Evolutionary conservation across 139 green algal genomes (phyloP).

Genomic region (Chlorella sp.): DNA sequence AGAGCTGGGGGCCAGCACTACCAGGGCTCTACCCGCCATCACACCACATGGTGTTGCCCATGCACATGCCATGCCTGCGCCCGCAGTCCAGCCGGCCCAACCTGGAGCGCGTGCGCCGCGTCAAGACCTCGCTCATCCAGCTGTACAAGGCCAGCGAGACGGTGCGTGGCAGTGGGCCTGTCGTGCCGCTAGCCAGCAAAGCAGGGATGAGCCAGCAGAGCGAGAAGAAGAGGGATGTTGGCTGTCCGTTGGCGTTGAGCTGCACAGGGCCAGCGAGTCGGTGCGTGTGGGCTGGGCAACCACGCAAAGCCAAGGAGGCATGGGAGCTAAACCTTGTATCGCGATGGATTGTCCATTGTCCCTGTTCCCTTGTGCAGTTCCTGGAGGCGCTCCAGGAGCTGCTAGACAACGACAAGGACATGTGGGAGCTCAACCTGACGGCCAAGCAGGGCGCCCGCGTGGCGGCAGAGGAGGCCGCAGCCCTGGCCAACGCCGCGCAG

Average conservation of each 20-base stretch:
- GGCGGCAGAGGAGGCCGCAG: background rate
- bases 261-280: no score
- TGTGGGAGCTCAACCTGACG: slow-evolving; percentile 21
- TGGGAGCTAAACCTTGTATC: no score
- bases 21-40: no score
- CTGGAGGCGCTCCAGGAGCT: slow-evolving; percentile 11
- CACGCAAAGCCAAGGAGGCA: no score
- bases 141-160: slow-evolving; percentile 6
- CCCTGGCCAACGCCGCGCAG: no score
- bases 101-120: slow-evolving; percentile 8
- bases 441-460: background rate
- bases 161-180: slow-evolving; percentile 6
- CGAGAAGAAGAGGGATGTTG: no score
- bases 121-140: slow-evolving; percentile 11
- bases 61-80: no score
- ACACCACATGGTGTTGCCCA: no score
- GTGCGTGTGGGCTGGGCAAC: no score
- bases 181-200: background rate
- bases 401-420: slow-evolving; percentile 19
- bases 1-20: background rate
- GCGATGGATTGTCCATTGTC: no score
- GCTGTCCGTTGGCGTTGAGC: no score
- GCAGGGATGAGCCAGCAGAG: no score
- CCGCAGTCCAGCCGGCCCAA: background rate
- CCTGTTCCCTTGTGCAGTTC: background rate